These are phyloP conservation scores for Cladochytrium replicatum DNA, from an alignment of 192 early-diverging fungal species.

Conservation along the genomic window DNA sequence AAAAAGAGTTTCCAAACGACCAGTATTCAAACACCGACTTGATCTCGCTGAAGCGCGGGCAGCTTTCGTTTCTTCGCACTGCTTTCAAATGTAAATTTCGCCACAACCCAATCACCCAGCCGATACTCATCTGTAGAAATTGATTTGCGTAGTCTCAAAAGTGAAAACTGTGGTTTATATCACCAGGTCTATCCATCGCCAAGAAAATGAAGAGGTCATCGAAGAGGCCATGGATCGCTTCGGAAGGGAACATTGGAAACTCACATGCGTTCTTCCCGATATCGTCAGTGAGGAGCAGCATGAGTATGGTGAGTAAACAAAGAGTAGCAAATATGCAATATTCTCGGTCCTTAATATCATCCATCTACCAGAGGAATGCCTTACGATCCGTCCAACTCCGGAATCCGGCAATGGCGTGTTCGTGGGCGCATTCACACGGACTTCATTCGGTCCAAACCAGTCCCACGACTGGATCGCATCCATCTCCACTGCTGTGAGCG, in stretches of 20 bases:
- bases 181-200: slow-evolving; percentile 77
- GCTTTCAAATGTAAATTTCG: slow-evolving; percentile 40
- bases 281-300: slow-evolving; percentile 22
- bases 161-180: slow-evolving; percentile 79
- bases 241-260: slow-evolving; percentile 27
- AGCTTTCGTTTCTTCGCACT: slow-evolving; percentile 62
- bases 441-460: slow-evolving; percentile 1
- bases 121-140: background rate
- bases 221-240: slow-evolving; percentile 44
- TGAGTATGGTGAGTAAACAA: slow-evolving; percentile 24
- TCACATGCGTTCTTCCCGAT: slow-evolving; percentile 35
- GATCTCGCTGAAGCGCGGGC: slow-evolving; percentile 34
- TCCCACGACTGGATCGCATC: background rate
- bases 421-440: slow-evolving; percentile 71
- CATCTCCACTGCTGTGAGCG: background rate
- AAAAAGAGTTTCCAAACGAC: slow-evolving; percentile 59
- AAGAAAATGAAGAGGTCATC: slow-evolving; percentile 90
- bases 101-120: background rate
- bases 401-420: slow-evolving; percentile 85
- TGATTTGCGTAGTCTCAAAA: slow-evolving; percentile 49
- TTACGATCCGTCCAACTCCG: slow-evolving; percentile 39
- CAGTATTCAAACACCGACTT: slow-evolving; percentile 37
- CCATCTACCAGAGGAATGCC: slow-evolving; percentile 32
- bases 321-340: slow-evolving; percentile 5
- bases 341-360: slow-evolving; percentile 10